Evolutionary conservation across 176 grass and related monocot species (phyloP).

Genomic region (Triticum urartu): DNA sequence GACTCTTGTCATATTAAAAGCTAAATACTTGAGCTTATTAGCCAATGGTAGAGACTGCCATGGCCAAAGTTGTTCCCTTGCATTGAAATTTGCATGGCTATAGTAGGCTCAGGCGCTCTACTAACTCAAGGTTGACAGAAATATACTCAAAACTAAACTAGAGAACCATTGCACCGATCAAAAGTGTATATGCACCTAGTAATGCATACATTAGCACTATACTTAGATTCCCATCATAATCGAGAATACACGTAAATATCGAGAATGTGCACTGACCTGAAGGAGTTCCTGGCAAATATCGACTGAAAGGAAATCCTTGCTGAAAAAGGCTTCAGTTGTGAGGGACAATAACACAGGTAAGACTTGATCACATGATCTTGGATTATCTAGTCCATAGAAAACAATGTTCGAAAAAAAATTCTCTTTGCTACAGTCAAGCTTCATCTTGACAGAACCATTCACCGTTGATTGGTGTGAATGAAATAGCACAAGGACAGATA

Average conservation of each 20-base stretch:
- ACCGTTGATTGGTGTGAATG: slow-evolving; percentile 33
- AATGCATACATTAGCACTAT: neutral
- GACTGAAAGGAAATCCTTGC: slow-evolving; percentile 53
- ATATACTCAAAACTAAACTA: neutral
- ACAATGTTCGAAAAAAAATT: slow-evolving; percentile 35
- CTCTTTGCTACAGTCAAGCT: slow-evolving; percentile 36
- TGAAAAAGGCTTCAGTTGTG: slow-evolving; percentile 79
- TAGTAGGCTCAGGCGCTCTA: neutral
- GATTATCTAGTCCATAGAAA: slow-evolving; percentile 44
- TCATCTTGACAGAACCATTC: slow-evolving; percentile 42
- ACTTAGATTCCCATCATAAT: neutral
- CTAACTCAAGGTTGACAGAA: neutral
- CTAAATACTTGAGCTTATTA: neutral
- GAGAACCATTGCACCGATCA: neutral
- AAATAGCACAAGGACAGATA: slow-evolving; percentile 76
- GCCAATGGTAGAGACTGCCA: neutral
- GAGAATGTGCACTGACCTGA: slow-evolving; percentile 59
- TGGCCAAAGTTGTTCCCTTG: slow-evolving; percentile 4
- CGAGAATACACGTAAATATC: slow-evolving; percentile 3
- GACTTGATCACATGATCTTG: slow-evolving; percentile 56
- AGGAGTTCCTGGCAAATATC: slow-evolving; percentile 73
- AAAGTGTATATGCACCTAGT: neutral
- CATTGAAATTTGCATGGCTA: neutral
- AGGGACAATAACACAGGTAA: slow-evolving; percentile 60
- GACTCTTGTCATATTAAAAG: neutral